Evolutionary conservation across 2,329 filamentous ascomycete species (phyloP).

Genomic region (Arthrobotrys entomopaga): DNA sequence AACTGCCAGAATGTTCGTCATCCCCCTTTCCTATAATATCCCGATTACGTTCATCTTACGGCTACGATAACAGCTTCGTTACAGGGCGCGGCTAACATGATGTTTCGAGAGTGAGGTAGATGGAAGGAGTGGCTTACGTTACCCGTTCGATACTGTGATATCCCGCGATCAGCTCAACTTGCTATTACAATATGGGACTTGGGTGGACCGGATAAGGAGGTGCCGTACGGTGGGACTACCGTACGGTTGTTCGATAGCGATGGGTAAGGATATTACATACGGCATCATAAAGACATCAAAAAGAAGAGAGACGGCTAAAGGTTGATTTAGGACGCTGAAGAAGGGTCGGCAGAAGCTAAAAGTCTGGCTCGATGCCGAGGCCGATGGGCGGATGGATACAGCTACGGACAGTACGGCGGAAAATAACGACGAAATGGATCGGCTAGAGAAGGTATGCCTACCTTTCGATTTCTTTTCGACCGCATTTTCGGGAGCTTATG

Average conservation of each 20-base stretch:
- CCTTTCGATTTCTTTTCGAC: constrained; percentile 1
- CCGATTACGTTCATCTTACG: background rate
- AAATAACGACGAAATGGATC: constrained; percentile 84
- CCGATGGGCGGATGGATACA: constrained; percentile 83
- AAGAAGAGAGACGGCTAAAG: constrained; percentile 18
- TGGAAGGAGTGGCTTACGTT: constrained; percentile 86
- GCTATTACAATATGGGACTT: constrained; percentile 96
- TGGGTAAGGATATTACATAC: constrained; percentile 67
- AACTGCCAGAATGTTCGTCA: constrained; percentile 70
- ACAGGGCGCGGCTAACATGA: background rate
- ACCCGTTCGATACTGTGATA: constrained; percentile 82
- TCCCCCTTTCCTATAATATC: background rate
- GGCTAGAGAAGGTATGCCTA: constrained; percentile 73
- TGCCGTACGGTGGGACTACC: constrained; percentile 93
- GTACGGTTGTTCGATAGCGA: constrained; percentile 91
- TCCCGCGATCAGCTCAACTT: constrained; percentile 82
- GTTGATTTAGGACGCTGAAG: constrained; percentile 70
- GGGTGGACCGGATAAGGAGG: constrained; percentile 74
- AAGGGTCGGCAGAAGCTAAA: constrained; percentile 93
- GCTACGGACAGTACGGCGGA: constrained; percentile 76
- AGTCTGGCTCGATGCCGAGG: constrained; percentile 81
- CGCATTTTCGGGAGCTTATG: background rate
- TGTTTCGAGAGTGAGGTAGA: background rate
- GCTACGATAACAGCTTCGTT: background rate
- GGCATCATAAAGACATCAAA: background rate